Base-by-base conservation (phyloP, 2,329 filamentous ascomycete species). In the Fusarium sp. region DNA sequence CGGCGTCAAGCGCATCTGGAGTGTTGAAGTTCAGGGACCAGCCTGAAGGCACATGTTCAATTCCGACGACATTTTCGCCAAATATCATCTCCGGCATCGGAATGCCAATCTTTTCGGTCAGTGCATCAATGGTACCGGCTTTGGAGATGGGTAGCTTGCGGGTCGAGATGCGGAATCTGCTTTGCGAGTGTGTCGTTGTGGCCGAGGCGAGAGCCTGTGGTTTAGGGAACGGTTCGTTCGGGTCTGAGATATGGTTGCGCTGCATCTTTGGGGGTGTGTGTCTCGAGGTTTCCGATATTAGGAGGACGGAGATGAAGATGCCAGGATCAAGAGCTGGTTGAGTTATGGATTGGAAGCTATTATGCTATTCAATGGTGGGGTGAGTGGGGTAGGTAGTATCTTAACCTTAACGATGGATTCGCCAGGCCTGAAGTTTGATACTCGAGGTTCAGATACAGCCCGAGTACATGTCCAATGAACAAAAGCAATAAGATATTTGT, bases 41-140 rank as follows among this genome's bases (percentile, higher is more conserved):
- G 48, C 91, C 90, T n/a, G 88, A 91, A 26, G 88, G 87, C n/a
- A 84, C 70, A 83, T 98, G 94, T 59, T 91, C 86, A 68, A 99
- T 87, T 12, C 89, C 85, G 44, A 97, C 91, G 65, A 92, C 85
- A 82, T 99, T 99, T 85, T 99, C 95, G 70, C 96, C 96, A 80
- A 99, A 99, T 74, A 99, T 99, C 96, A 99, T 99, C 85, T 99
- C 96, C 14, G 96, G 96, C 44, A 95, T 90, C 24, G 95, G 91
- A 79, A 99, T 98, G 35, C 91, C 91, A 60, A 99, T 88, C 71
- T 89, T 90, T 64, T 87, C 86, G 44, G 91, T 91, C 90, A 99
- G 93, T 41, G 89, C 90, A 79, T 97, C 95, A 79, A 99, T 98
- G 56, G 95, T 93, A 11, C 89, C 93, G 50, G 95, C 91, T 82